A percentile compares a stretch with the other conserved stretches of the same genome.
These are phyloP conservation scores for Magnaporthiopsis rhizophila DNA, from an alignment of 2,329 filamentous ascomycete species.

Conservation along the genomic window DNA sequence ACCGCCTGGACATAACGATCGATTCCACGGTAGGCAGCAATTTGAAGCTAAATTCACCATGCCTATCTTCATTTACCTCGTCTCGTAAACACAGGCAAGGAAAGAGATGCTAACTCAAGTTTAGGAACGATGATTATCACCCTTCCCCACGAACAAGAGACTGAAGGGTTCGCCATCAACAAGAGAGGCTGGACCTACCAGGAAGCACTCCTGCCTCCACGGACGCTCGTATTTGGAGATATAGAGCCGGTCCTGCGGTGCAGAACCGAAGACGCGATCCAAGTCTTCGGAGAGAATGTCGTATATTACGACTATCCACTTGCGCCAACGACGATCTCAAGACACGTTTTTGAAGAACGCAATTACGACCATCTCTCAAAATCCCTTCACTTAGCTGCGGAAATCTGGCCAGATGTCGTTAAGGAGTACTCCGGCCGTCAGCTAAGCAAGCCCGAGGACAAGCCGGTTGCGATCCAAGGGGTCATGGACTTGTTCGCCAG, in stretches of 20 bases:
- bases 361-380: too few species aligned
- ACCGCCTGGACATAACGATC: neutral
- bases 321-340: too few species aligned
- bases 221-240: neutral
- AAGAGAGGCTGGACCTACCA: neutral
- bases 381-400: too few species aligned
- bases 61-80: too few species aligned
- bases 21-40: too few species aligned
- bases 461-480: neutral
- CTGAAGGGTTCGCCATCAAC: neutral
- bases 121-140: neutral
- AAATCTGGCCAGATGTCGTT: neutral
- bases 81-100: too few species aligned
- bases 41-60: too few species aligned
- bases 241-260: neutral
- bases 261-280: neutral
- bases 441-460: neutral
- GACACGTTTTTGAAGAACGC: too few species aligned
- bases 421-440: neutral
- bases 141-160: neutral
- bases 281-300: neutral
- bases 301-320: neutral
- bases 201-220: neutral
- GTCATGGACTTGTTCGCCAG: neutral
- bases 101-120: too few species aligned